Conservation (phyloP, 1,139 yeast species). For the Geotrichum klebahnii region DNA sequence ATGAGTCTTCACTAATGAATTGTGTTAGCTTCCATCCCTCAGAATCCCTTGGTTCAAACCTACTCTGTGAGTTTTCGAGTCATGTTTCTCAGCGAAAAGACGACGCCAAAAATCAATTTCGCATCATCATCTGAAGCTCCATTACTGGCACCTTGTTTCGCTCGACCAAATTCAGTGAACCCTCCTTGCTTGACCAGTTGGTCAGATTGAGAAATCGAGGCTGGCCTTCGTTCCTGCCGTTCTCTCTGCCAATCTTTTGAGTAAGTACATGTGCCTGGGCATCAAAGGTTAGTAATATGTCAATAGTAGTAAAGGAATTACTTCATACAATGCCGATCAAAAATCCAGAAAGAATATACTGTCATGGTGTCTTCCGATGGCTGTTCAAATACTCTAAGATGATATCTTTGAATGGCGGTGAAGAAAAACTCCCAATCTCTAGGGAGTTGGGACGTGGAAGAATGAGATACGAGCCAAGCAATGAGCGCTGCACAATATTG, state of each 20-base stretch:
- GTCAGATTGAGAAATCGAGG: conserved; percentile 26
- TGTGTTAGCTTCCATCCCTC: not conserved
- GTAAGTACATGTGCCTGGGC: conserved; percentile 36
- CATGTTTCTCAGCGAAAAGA: conserved; percentile 73
- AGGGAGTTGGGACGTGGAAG: no score
- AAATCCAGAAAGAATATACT: conserved; percentile 79
- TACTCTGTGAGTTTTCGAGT: conserved; percentile 51
- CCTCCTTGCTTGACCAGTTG: conserved; percentile 19
- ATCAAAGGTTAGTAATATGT: conserved; percentile 20
- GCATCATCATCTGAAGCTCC: conserved; percentile 51
- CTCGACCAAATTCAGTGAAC: conserved; percentile 17
- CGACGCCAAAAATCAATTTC: conserved; percentile 80
- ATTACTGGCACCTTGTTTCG: conserved; percentile 17
- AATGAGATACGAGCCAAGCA: no score
- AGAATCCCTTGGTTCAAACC: not conserved
- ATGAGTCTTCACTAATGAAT: conserved; percentile 43
- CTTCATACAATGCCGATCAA: conserved; percentile 72
- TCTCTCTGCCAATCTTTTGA: conserved; percentile 36
- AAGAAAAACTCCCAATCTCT: not conserved
- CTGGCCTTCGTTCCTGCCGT: conserved; percentile 20
- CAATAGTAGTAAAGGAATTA: not conserved
- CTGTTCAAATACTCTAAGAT: not conserved
- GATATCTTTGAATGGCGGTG: no score
- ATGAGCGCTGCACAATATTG: no score
- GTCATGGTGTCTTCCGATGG: no score